A percentile compares a stretch with the other conserved stretches of the same genome.
Conservation (phyloP, 495 filamentous ascomycete species). For the Penicillium longicatenatum region DNA sequence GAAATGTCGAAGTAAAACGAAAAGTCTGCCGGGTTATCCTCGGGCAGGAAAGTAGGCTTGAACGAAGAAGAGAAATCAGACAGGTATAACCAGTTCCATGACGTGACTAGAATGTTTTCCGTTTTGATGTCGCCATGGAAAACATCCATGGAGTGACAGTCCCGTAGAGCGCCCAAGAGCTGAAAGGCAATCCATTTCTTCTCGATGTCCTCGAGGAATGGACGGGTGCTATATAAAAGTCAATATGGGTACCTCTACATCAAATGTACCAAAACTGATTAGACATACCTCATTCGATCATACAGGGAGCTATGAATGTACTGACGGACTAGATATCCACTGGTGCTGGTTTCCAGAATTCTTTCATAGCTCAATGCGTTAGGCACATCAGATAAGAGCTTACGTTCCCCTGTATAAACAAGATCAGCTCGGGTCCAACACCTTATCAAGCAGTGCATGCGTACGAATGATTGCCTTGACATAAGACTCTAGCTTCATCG, state of each 20-base stretch:
- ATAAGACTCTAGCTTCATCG: conserved; percentile 76
- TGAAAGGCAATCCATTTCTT: conserved; percentile 99
- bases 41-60: conserved; percentile 92
- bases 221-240: conserved; percentile 72
- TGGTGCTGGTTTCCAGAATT: conserved; percentile 83
- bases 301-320: conserved; percentile 96
- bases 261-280: not conserved
- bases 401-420: conserved; percentile 67
- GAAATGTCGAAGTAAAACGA: conserved; percentile 97
- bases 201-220: conserved; percentile 95
- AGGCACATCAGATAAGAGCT: conserved; percentile 75
- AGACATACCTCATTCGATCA: conserved; percentile 77
- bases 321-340: conserved; percentile 94
- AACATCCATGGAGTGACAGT: conserved; percentile 87
- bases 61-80: conserved; percentile 94
- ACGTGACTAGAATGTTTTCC: conserved; percentile 93
- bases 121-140: conserved; percentile 99
- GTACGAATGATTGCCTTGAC: conserved; percentile 71
- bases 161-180: conserved; percentile 86
- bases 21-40: conserved; percentile 96
- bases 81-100: conserved; percentile 99
- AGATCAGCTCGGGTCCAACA: conserved; percentile 21
- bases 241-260: conserved; percentile 5
- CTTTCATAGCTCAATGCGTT: conserved; percentile 92
- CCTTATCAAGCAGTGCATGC: conserved; percentile 27